Percentiles rank a stretch among this genome's conserved stretches.
These are phyloP conservation scores for Lentinula novae-zelandiae DNA, from an alignment of 1,284 basidiomycete species.

Conservation along the genomic window DNA sequence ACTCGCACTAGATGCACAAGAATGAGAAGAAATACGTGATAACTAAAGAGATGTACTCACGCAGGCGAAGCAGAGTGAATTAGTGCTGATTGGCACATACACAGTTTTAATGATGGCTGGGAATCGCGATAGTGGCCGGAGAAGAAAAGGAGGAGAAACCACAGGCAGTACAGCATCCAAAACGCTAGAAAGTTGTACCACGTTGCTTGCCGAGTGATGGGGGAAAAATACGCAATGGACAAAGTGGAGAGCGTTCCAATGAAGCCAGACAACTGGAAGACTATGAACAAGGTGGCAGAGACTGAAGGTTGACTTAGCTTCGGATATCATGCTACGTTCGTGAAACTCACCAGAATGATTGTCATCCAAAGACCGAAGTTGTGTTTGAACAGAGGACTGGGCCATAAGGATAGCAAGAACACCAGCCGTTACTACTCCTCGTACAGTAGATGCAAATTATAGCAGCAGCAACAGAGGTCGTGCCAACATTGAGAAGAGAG, in stretches of 20 bases:
- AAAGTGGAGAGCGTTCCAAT: background rate
- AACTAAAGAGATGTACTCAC: slow-evolving; percentile 9
- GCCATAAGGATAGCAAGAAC: background rate
- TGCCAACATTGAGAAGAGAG: background rate
- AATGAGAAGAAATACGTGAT: background rate
- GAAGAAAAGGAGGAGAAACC: slow-evolving; percentile 18
- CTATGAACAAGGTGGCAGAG: background rate
- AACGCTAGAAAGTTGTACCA: slow-evolving; percentile 21
- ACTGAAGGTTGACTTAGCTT: background rate
- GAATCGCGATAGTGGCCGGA: slow-evolving; percentile 17
- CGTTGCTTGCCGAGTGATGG: slow-evolving; percentile 12
- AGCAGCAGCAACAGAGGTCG: background rate
- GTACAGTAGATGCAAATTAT: background rate
- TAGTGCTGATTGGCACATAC: slow-evolving; percentile 19
- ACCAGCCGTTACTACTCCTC: background rate
- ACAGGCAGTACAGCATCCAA: slow-evolving; percentile 19
- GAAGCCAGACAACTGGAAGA: slow-evolving; percentile 3
- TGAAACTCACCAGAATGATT: background rate
- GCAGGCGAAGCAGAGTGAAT: slow-evolving; percentile 21
- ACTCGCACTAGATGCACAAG: background rate
- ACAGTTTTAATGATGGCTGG: slow-evolving; percentile 20
- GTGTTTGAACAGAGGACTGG: background rate
- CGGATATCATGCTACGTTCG: too few relatives aligned
- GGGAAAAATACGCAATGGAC: background rate
- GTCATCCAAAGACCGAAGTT: background rate